Evolutionary conservation across 805 yeast species (phyloP).

Genomic region (Kockiozyma suomiensis): DNA sequence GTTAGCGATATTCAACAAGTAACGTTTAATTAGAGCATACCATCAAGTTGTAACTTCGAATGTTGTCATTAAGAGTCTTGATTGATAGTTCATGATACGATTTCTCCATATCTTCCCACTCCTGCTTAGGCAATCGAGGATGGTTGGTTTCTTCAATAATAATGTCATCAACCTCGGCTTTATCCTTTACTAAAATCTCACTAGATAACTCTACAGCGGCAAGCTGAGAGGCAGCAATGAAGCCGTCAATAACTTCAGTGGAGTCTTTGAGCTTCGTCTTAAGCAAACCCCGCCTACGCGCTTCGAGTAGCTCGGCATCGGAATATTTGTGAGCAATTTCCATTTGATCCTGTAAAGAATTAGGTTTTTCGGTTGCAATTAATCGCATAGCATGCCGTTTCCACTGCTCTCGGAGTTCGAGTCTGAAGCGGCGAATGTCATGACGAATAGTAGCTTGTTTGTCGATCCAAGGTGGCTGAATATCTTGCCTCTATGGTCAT

Average conservation of each 20-base stretch:
- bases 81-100: constrained; percentile 29
- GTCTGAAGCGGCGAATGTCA: constrained; percentile 53
- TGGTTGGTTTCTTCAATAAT: not conserved
- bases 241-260: constrained; percentile 5
- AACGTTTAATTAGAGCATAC: not conserved
- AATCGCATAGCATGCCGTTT: constrained; percentile 32
- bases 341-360: not conserved
- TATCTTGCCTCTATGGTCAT: constrained; percentile 59
- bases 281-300: not conserved
- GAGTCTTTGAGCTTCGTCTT: not conserved
- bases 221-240: not conserved
- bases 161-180: not conserved
- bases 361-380: constrained; percentile 45
- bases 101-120: constrained; percentile 28
- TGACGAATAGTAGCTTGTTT: constrained; percentile 61
- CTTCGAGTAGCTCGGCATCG: constrained; percentile 8
- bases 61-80: constrained; percentile 30
- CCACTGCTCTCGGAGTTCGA: constrained; percentile 38
- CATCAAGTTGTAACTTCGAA: constrained; percentile 33
- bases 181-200: not conserved
- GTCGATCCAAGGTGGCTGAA: constrained; percentile 89
- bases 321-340: constrained; percentile 2
- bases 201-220: not conserved
- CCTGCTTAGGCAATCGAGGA: constrained; percentile 18
- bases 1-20: not conserved